Base-by-base conservation (phyloP, 1,284 basidiomycete species). In the Exobasidium cylindrosporum region DNA sequence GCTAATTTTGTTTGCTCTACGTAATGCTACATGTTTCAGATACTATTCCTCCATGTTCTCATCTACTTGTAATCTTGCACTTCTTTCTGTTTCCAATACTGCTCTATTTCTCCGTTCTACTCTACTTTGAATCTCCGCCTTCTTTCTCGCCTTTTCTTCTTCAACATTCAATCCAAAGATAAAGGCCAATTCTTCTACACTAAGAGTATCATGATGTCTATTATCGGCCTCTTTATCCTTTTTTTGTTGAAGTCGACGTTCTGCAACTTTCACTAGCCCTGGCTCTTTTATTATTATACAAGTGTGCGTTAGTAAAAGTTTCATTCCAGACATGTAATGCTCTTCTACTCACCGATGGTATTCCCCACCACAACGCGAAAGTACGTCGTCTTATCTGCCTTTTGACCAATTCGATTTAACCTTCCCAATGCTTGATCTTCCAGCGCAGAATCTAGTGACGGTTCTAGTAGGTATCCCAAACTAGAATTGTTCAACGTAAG, bases 391-490 rank as follows among this genome's bases (percentile, higher is more conserved):
- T 59, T 57, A 2, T 63, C 58, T 21, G 29, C 28, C 14, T 60
- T 53, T 52, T 72, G 70, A 23, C 70, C 70, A 43, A 72, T 72
- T 5, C 70, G 64, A 47, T 70, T 61, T 45, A 73, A 64, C 3
- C 70, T 52, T 1, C 67, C 70, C 1, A 64, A 49, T 14, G 70
- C 70, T 31, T 73, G 70, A 5, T 63, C 63, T 57, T 68, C 69
- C 35, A 73, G 63, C 4, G 66, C 65, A 17, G 60, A 61, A 44
- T 73, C 67, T 26, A 73, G 45, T 14, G 61, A 64, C 6, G 70
- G 70, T 55, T 73, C 70, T 60, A 73, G 52, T 40, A 73, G 59
- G 44, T 70, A 68, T 5, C 66, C 69, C 6, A 72, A 53, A 46
- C 68, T 54, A 54, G 69, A 67, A 24, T 62, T 64, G 13, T 66